A percentile compares a stretch with the other conserved stretches of the same genome.
Conservation (phyloP, 1,284 basidiomycete species). For the Leucoagaricus sp. region DNA sequence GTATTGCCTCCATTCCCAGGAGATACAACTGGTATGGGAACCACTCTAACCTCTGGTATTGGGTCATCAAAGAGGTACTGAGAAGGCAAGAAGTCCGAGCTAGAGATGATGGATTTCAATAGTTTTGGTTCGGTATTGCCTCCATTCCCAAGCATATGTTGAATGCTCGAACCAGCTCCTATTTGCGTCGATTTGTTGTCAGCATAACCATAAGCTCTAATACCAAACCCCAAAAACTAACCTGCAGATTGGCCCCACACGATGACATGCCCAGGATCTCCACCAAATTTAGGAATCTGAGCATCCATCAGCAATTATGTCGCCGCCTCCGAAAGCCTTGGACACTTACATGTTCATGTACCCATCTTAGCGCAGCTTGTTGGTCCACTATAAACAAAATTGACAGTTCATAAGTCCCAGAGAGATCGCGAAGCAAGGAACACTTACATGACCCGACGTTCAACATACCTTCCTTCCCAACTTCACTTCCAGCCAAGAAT, state of each 20-base stretch:
- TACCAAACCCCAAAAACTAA: not conserved
- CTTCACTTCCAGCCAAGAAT: conserved; percentile 30
- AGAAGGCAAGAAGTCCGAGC: conserved; percentile 44
- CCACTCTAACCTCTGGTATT: conserved; percentile 40
- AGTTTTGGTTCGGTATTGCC: conserved; percentile 39
- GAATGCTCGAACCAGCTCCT: conserved; percentile 38
- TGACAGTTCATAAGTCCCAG: not conserved
- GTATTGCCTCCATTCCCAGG: conserved; percentile 36
- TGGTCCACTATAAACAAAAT: conserved; percentile 29
- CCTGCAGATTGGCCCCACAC: conserved; percentile 37
- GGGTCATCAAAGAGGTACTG: conserved; percentile 44
- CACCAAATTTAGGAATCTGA: conserved; percentile 32
- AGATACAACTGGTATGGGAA: not conserved
- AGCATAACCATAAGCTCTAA: too few relatives aligned
- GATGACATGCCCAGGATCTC: conserved; percentile 29
- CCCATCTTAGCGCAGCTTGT: conserved; percentile 36
- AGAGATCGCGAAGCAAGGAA: not conserved
- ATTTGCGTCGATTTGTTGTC: too few relatives aligned
- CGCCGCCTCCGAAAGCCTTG: conserved; percentile 21
- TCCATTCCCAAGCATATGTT: conserved; percentile 38
- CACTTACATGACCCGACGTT: conserved; percentile 33
- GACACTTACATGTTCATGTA: conserved; percentile 32
- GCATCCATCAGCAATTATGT: conserved; percentile 5
- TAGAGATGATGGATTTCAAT: conserved; percentile 45
- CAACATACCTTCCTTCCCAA: conserved; percentile 28